Conservation (phyloP, 345 rosid genomes). For the Citrus cavaleriei region DNA sequence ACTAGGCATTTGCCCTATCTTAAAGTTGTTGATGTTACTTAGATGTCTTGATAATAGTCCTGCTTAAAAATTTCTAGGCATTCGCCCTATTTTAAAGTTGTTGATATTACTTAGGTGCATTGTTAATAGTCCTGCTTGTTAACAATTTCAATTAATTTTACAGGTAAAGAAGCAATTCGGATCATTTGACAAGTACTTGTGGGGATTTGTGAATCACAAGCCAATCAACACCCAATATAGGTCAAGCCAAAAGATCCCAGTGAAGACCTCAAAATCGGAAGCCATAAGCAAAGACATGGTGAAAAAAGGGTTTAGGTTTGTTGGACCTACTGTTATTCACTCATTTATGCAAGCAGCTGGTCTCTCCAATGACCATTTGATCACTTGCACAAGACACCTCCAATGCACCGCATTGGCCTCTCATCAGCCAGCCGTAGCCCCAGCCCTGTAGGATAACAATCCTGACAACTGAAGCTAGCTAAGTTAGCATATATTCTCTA, state of each 20-base stretch:
- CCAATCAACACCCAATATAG: slow-evolving; percentile 41
- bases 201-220: slow-evolving; percentile 56
- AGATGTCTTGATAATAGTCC: not conserved
- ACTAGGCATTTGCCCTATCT: not conserved
- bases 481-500: no score
- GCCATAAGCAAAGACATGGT: slow-evolving; percentile 69
- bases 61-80: not conserved
- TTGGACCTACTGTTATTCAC: slow-evolving; percentile 62
- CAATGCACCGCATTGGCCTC: slow-evolving; percentile 35
- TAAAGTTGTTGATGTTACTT: not conserved
- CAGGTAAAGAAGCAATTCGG: slow-evolving; percentile 54
- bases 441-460: slow-evolving; percentile 14
- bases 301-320: slow-evolving; percentile 56
- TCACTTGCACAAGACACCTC: slow-evolving; percentile 60
- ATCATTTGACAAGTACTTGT: slow-evolving; percentile 52
- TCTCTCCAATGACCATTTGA: slow-evolving; percentile 55
- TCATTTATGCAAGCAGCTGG: slow-evolving; percentile 75
- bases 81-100: not conserved
- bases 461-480: not conserved
- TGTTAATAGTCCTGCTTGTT: not conserved
- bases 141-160: not conserved
- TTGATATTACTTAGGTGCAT: not conserved
- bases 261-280: slow-evolving; percentile 65
- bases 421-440: not conserved
- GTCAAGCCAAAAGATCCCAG: slow-evolving; percentile 54